Conservation (phyloP, 495 filamentous ascomycete species). For the Daldinia loculata region DNA sequence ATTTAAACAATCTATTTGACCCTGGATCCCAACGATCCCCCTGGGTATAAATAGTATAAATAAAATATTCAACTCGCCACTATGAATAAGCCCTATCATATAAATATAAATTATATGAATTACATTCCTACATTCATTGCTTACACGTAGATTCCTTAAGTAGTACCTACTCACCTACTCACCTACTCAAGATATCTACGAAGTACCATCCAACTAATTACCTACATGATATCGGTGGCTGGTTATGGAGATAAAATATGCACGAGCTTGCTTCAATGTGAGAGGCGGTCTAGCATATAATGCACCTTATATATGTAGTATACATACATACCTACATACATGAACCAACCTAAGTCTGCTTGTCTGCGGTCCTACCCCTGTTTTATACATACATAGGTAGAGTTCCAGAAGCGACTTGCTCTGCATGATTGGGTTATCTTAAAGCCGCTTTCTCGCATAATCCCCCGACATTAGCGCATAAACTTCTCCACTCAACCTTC, state of each 20-base stretch:
- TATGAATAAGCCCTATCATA: background rate
- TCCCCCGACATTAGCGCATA: slow-evolving; percentile 38
- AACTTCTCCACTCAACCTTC: slow-evolving; percentile 26
- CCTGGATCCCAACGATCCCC: slow-evolving; percentile 11
- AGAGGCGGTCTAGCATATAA: background rate
- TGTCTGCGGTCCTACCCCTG: background rate
- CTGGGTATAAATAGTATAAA: slow-evolving; percentile 12
- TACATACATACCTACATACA: background rate
- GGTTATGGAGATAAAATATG: slow-evolving; percentile 1
- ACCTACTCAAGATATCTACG: background rate
- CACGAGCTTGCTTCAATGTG: background rate
- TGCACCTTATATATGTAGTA: background rate
- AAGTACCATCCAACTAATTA: background rate
- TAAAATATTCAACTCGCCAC: slow-evolving; percentile 6
- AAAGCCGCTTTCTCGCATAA: slow-evolving; percentile 36
- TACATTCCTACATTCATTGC: slow-evolving; percentile 3
- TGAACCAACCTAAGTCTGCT: background rate
- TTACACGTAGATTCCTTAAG: background rate
- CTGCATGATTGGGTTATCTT: slow-evolving; percentile 31
- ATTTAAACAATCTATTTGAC: slow-evolving; percentile 8
- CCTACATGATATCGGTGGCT: background rate
- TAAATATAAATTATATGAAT: background rate
- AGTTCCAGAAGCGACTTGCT: slow-evolving; percentile 24
- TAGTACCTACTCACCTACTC: background rate
- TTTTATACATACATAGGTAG: slow-evolving; percentile 5